These are phyloP conservation scores for Falciphora oryzae DNA, from an alignment of 2,329 filamentous ascomycete species.

Conservation along the genomic window DNA sequence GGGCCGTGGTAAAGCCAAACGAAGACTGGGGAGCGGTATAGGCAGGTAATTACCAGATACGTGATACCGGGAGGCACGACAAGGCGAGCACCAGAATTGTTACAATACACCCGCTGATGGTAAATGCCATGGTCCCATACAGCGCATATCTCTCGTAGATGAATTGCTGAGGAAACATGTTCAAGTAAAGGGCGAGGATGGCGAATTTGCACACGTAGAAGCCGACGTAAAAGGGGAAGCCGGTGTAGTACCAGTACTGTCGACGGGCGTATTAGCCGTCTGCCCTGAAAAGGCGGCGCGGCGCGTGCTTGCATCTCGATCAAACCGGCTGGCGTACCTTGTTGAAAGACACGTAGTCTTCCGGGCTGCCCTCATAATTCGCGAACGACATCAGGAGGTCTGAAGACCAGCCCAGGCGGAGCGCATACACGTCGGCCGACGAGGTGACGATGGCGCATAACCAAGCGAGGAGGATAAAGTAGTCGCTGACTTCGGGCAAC, in stretches of 20 bases:
- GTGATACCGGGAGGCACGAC: background rate
- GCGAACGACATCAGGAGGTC: background rate
- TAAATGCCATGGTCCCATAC: conserved; percentile 1
- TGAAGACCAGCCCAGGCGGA: background rate
- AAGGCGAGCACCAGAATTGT: background rate
- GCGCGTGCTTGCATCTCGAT: too few species aligned
- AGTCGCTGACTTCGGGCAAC: background rate
- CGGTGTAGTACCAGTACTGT: background rate
- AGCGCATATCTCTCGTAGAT: conserved; percentile 1
- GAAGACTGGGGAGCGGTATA: background rate
- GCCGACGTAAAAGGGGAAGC: background rate
- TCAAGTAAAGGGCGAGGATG: background rate
- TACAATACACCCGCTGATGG: background rate
- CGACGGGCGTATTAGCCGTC: too few species aligned
- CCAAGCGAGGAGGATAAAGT: background rate
- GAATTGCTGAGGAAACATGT: conserved; percentile 1
- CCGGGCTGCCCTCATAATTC: conserved; percentile 1
- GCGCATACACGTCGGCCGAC: background rate
- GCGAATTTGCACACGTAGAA: conserved; percentile 3
- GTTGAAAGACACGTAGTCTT: background rate
- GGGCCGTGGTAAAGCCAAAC: background rate
- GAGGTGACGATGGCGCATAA: background rate
- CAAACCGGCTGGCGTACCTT: background rate
- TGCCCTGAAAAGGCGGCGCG: too few species aligned
- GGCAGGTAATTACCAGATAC: background rate